Evolutionary conservation across 2,329 filamentous ascomycete species (phyloP).

Genomic region (Fusarium metavorans): DNA sequence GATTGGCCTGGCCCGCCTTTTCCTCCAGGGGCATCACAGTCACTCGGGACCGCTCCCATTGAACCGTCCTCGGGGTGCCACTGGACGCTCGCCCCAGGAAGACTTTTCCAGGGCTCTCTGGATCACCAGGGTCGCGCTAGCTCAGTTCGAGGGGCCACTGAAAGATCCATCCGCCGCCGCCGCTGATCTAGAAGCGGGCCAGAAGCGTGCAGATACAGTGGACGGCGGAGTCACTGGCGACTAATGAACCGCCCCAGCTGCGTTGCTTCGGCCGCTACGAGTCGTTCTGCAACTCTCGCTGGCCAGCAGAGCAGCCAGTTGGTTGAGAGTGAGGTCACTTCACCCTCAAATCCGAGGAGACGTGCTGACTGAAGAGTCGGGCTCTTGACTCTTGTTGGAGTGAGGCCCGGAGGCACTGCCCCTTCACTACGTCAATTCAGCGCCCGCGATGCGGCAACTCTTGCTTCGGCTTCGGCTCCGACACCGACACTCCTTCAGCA

Average conservation of each 20-base stretch:
- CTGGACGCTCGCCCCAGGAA: constrained; percentile 8
- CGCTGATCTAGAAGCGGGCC: constrained; percentile 48
- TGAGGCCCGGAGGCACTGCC: neutral
- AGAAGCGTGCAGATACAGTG: constrained; percentile 44
- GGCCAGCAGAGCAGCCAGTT: constrained; percentile 17
- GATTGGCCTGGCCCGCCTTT: constrained; percentile 29
- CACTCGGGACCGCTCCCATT: constrained; percentile 22
- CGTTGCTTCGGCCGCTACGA: constrained; percentile 43
- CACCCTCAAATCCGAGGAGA: constrained; percentile 2
- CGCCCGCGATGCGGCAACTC: constrained; percentile 17
- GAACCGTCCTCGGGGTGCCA: constrained; percentile 18
- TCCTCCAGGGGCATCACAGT: constrained; percentile 34
- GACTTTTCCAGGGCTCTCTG: constrained; percentile 19
- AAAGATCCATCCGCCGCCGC: constrained; percentile 42
- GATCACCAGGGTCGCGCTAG: constrained; percentile 34
- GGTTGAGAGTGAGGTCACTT: constrained; percentile 28
- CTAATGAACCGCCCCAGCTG: constrained; percentile 44
- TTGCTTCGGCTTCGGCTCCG: constrained; percentile 5
- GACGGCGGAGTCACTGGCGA: constrained; percentile 37
- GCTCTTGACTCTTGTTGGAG: constrained; percentile 29
- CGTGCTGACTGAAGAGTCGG: neutral
- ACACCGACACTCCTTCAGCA: neutral
- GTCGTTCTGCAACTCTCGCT: constrained; percentile 35
- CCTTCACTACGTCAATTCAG: neutral
- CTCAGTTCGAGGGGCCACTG: constrained; percentile 26